phyloP scores from a whole-genome alignment of 805 yeast species.

The Barnettozyma wickerhamii region DNA sequence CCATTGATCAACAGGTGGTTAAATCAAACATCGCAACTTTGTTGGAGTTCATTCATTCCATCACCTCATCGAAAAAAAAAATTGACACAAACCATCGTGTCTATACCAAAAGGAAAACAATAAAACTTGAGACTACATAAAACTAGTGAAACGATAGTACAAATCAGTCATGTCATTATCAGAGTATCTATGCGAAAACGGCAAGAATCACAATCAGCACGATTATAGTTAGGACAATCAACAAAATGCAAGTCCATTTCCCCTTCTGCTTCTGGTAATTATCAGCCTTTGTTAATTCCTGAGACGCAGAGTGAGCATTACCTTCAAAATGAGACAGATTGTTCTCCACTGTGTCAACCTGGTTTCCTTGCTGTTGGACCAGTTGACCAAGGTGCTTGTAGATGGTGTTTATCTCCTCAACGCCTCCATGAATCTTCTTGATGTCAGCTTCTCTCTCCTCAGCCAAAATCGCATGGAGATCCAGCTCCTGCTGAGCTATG shows the following conservation, averaged over 20 bases:
- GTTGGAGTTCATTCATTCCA: too few relatives aligned
- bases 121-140: neutral
- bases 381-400: constrained; percentile 76
- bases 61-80: too few relatives aligned
- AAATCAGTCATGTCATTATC: too few relatives aligned
- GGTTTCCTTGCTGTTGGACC: constrained; percentile 81
- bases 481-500: constrained; percentile 47
- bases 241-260: constrained; percentile 67
- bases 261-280: constrained; percentile 66
- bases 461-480: constrained; percentile 59
- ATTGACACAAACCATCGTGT: constrained; percentile 7
- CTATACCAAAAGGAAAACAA: neutral
- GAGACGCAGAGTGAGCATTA: constrained; percentile 65
- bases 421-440: constrained; percentile 67
- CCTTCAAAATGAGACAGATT: constrained; percentile 60
- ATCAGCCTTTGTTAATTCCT: constrained; percentile 70
- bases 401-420: constrained; percentile 79
- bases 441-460: constrained; percentile 75
- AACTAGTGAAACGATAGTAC: neutral
- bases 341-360: constrained; percentile 79
- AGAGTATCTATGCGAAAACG: constrained; percentile 29
- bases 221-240: constrained; percentile 54
- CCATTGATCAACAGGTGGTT: constrained; percentile 2
- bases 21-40: too few relatives aligned
- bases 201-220: constrained; percentile 56